Percentiles rank a stretch among this genome's conserved stretches.
These are phyloP conservation scores for Flammula alnicola DNA, from an alignment of 1,284 basidiomycete genomes.

Conservation along the genomic window DNA sequence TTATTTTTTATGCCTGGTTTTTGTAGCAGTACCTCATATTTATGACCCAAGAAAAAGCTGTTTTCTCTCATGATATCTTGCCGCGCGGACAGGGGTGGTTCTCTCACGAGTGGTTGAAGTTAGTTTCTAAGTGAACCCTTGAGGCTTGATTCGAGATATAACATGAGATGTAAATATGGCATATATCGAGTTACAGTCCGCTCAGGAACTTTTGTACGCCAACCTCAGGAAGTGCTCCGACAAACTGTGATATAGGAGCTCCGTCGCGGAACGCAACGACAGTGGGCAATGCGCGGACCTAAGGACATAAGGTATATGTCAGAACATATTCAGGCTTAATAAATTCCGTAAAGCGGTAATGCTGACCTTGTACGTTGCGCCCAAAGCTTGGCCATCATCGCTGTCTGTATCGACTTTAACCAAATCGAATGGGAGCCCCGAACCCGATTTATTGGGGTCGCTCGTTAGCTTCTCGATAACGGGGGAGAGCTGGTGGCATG, in stretches of 20 bases:
- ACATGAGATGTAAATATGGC: neutral
- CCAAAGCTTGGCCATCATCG: slow-evolving; percentile 55
- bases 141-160: no score
- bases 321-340: neutral
- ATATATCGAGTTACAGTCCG: slow-evolving; percentile 32
- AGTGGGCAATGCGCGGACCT: slow-evolving; percentile 73
- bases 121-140: no score
- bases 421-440: slow-evolving; percentile 63
- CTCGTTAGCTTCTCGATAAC: slow-evolving; percentile 58
- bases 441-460: slow-evolving; percentile 53
- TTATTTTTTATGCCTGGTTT: slow-evolving; percentile 13
- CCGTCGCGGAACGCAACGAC: slow-evolving; percentile 74
- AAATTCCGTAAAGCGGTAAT: slow-evolving; percentile 13
- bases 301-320: no score
- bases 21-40: slow-evolving; percentile 26
- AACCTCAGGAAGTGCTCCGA: slow-evolving; percentile 59
- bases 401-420: slow-evolving; percentile 71
- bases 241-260: slow-evolving; percentile 55
- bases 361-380: slow-evolving; percentile 50
- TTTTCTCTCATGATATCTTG: no score
- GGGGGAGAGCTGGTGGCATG: slow-evolving; percentile 72
- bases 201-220: slow-evolving; percentile 56
- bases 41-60: slow-evolving; percentile 19
- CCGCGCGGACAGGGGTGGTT: no score
- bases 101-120: no score